Evolutionary conservation across 345 rosid species (phyloP), one percentile per base, ranked within the genome.

Genomic region (Rhizophora apiculata): DNA sequence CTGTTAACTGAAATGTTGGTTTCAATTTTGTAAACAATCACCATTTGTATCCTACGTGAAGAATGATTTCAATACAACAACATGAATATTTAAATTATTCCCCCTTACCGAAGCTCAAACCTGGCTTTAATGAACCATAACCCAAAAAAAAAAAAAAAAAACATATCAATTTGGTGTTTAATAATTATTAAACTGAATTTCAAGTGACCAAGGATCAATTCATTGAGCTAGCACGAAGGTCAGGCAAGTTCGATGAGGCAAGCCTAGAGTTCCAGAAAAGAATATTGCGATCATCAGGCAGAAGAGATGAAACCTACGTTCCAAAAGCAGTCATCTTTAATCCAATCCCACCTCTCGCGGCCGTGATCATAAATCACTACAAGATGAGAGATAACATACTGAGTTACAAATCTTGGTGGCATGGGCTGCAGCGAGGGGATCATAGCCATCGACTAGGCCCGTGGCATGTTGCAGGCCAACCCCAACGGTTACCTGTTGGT

Each of bases 371-470:
- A 32, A 95, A 95, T 76, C 99, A 88, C 64, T 89, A 88, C 76
- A 92, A 89, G 68, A 95, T 92, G 99, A 82, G 97, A 67, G 96
- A 97, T 5, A 95, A 95, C 77, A 82, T 95, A 39, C 70, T 95
- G 49, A 95, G 96, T 74, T 95, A 85, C 81, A 95, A 95, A 24
- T 65, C 90, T 95, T 0, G 99, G 97, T 4, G 96, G 97, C 0
- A 92, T 95, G 99, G 97, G 99, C 1, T 95, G 97, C 78, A 89
- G 97, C 24, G 96, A 93, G 0, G 93, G 97, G 79, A 75, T 95
- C 74, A 95, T 89, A 18, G 87, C 83, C 0, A 62, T 88, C 18
- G 99, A 95, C 65, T 76, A 89, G 67, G 96, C 97, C 54, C 82
- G 92, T 11, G 99, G 92, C 80, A 95, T 95, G 92, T 80, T 92